phyloP scores from a whole-genome alignment of 352 stramenopile genomes.

The Aphanomyces invadans region DNA sequence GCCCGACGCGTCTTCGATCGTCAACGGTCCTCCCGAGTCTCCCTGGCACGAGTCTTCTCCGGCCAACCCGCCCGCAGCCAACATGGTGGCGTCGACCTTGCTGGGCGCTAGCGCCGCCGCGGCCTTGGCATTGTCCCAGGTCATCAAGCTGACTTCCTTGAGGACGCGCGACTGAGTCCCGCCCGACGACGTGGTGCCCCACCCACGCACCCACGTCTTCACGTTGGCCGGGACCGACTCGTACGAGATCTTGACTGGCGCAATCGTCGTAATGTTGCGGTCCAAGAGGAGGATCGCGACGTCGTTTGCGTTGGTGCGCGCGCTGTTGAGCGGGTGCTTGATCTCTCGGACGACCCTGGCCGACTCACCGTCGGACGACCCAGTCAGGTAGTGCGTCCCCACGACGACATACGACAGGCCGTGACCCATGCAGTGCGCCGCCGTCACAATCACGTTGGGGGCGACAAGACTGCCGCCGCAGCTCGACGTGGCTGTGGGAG shows the following conservation, averaged over 20 bases:
- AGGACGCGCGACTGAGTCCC: slow-evolving; percentile 32
- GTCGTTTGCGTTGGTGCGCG: slow-evolving; percentile 40
- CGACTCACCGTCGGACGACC: slow-evolving; percentile 37
- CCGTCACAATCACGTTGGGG: neutral
- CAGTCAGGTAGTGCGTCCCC: slow-evolving; percentile 46
- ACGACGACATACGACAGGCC: slow-evolving; percentile 34
- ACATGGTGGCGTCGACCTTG: slow-evolving; percentile 38
- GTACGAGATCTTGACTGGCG: slow-evolving; percentile 32
- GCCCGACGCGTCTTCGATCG: slow-evolving; percentile 4
- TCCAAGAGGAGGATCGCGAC: slow-evolving; percentile 54
- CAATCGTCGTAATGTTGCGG: slow-evolving; percentile 30
- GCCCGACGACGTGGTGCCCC: slow-evolving; percentile 27
- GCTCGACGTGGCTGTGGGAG: too few relatives aligned
- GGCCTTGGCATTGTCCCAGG: slow-evolving; percentile 42
- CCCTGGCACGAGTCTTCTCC: slow-evolving; percentile 29
- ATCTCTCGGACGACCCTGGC: slow-evolving; percentile 42
- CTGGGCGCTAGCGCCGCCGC: slow-evolving; percentile 31
- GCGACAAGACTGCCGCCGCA: neutral
- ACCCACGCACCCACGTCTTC: slow-evolving; percentile 29
- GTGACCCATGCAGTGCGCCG: neutral
- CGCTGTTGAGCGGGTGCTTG: slow-evolving; percentile 40
- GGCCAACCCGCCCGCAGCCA: slow-evolving; percentile 39
- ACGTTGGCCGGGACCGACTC: slow-evolving; percentile 39
- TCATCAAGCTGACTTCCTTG: slow-evolving; percentile 34
- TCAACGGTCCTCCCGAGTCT: slow-evolving; percentile 30